Percentiles rank a stretch among this genome's conserved stretches.
Evolutionary conservation across 1,284 basidiomycete genomes (phyloP).

Genomic region (Leccinum subrobustum): DNA sequence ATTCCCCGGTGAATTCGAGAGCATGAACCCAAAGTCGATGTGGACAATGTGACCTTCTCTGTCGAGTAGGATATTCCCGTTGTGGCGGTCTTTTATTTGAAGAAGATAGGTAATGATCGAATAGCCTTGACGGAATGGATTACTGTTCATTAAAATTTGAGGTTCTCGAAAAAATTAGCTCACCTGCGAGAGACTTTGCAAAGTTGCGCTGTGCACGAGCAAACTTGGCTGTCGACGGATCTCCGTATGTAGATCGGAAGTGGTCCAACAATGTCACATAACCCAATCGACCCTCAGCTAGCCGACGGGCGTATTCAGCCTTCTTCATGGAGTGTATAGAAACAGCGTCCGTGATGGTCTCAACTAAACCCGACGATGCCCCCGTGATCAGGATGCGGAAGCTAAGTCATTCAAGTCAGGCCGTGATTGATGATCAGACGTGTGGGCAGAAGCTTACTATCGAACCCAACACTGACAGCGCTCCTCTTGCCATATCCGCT

Average conservation of each 20-base stretch:
- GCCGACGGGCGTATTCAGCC: conserved; percentile 88
- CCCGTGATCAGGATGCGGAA: conserved; percentile 93
- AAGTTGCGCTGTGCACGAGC: conserved; percentile 88
- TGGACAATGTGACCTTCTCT: conserved; percentile 92
- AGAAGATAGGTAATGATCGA: conserved; percentile 94
- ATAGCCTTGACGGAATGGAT: conserved; percentile 58
- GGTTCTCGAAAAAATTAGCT: conserved; percentile 8
- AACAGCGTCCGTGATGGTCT: conserved; percentile 95
- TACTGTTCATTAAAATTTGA: neutral
- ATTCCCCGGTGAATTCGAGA: conserved; percentile 95
- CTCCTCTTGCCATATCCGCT: conserved; percentile 93
- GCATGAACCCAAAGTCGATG: conserved; percentile 99
- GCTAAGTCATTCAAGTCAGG: conserved; percentile 31
- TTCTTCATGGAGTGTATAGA: conserved; percentile 99
- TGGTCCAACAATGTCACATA: conserved; percentile 89
- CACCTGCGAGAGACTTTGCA: conserved; percentile 90
- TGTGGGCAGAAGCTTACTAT: conserved; percentile 60
- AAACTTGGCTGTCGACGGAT: conserved; percentile 83
- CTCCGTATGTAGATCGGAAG: conserved; percentile 88
- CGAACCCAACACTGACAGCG: conserved; percentile 88
- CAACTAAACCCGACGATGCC: conserved; percentile 88
- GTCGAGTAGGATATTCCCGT: conserved; percentile 97
- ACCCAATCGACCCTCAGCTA: conserved; percentile 77
- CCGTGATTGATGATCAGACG: neutral
- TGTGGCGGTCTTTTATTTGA: conserved; percentile 98